Base-by-base conservation (phyloP, 306 rosid genomes). In the Herpetospermum pedunculosum region DNA sequence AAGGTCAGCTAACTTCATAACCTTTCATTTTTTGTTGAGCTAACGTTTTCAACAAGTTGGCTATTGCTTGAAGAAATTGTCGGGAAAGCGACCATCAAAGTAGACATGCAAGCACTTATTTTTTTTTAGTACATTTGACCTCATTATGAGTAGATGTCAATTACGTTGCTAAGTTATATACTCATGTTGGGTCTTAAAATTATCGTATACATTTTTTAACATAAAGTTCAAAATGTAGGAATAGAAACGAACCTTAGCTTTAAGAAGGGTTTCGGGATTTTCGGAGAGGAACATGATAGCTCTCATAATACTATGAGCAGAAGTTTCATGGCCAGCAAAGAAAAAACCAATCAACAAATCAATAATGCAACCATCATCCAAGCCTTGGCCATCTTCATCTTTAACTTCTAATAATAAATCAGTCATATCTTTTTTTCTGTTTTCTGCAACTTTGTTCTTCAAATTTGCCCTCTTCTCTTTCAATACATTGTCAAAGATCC, bases 251-350 rank as follows among this genome's bases (percentile, higher is more conserved):
- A 79, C 82, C 78, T 74, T 73, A 28, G 78, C 82, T 65, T 41
- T 65, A 0, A 0, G 21, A 6, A 50, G 48, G 16, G 49, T 53
- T 40, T 65, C 32, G 1, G 78, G 82, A 49, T 76, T 18, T 37
- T 75, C 75, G 0, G 76, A 13, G 4, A 81, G 77, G 34, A 54
- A 48, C 19, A 81, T 14, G 10, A 77, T 25, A 1, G 69, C 75
- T 32, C 81, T 76, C 15, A 81, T 64, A 2, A 16, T 26, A 29
- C 13, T 52, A 18, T 50, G 15, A 8, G 81, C 75, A 0, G 79
- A 21, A 52, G 70, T 58, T 37, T 81, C 81, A 60, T 77, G 78
- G 18, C 82, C 85, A 23, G 79, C 81, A 7, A 71, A 40, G 62
- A 81, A 77, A 35, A 47, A 77, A 9, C 57, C 47, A 2, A 81